These are phyloP conservation scores for Davidsoniella neocaledoniae DNA, from an alignment of 2,329 filamentous ascomycete genomes.

Conservation along the genomic window DNA sequence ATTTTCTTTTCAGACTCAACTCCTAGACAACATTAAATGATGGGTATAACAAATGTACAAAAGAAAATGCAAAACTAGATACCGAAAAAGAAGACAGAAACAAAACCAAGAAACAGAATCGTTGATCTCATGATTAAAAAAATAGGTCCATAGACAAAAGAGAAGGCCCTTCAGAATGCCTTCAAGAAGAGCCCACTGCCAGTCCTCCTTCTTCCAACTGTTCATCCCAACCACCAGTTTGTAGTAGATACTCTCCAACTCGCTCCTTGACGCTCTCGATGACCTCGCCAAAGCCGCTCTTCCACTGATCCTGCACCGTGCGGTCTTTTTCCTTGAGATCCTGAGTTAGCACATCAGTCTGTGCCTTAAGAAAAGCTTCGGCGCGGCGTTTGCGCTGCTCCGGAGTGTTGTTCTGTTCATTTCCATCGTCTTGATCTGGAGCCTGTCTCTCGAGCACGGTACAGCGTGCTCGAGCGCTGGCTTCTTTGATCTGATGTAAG, in stretches of 20 bases:
- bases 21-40: background rate
- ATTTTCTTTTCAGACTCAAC: background rate
- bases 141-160: background rate
- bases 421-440: constrained; percentile 19
- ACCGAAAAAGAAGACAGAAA: background rate
- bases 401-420: constrained; percentile 23
- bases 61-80: background rate
- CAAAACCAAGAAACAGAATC: constrained; percentile 3
- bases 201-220: constrained; percentile 36
- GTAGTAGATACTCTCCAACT: constrained; percentile 55
- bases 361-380: constrained; percentile 42
- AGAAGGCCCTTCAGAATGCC: background rate
- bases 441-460: constrained; percentile 48
- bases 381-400: constrained; percentile 26
- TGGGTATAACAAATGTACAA: background rate
- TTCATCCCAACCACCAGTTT: constrained; percentile 81
- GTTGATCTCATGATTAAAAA: background rate
- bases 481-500: constrained; percentile 76
- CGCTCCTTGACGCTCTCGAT: constrained; percentile 57
- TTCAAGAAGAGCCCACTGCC: constrained; percentile 30
- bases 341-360: constrained; percentile 56
- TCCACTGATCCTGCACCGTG: constrained; percentile 82
- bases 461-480: constrained; percentile 52
- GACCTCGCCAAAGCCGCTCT: constrained; percentile 64
- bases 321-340: constrained; percentile 89